Percentiles rank a stretch among this genome's conserved stretches.
These are phyloP conservation scores for Aureobasidium sp. DNA, from an alignment of 2,329 filamentous ascomycete species.

Conservation along the genomic window DNA sequence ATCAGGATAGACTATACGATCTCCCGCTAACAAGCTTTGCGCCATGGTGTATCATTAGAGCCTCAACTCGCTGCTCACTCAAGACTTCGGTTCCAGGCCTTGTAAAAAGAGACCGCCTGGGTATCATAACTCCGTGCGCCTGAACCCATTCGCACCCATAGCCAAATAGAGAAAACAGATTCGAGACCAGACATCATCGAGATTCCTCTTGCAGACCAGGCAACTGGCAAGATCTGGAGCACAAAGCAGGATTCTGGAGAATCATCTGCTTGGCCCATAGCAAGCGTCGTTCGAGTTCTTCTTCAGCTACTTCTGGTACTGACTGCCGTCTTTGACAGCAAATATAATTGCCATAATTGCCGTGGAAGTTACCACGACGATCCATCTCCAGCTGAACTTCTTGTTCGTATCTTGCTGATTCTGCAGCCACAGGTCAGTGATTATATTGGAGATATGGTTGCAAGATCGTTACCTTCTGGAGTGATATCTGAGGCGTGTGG, in stretches of 20 bases:
- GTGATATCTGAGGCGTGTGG: background rate
- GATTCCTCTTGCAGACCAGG: background rate
- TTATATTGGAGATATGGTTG: background rate
- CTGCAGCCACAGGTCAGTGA: background rate
- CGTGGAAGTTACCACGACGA: slow-evolving; percentile 1
- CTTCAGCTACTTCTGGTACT: background rate
- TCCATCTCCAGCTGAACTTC: slow-evolving; percentile 1
- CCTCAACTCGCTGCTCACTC: background rate
- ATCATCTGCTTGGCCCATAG: slow-evolving; percentile 3
- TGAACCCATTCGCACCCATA: background rate
- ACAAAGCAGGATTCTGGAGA: background rate
- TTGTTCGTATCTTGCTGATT: background rate
- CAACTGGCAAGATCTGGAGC: slow-evolving; percentile 4
- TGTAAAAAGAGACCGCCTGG: background rate
- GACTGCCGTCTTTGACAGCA: slow-evolving; percentile 8
- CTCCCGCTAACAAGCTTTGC: background rate
- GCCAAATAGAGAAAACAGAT: background rate
- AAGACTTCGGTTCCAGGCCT: background rate
- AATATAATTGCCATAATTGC: background rate
- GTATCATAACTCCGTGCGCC: background rate
- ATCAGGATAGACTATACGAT: background rate
- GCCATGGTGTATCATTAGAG: background rate
- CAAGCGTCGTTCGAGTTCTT: slow-evolving; percentile 5
- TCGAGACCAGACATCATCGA: background rate
- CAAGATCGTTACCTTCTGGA: background rate